phyloP scores from a whole-genome alignment of 2,329 filamentous ascomycete genomes.

The Epichloe gansuensis region DNA sequence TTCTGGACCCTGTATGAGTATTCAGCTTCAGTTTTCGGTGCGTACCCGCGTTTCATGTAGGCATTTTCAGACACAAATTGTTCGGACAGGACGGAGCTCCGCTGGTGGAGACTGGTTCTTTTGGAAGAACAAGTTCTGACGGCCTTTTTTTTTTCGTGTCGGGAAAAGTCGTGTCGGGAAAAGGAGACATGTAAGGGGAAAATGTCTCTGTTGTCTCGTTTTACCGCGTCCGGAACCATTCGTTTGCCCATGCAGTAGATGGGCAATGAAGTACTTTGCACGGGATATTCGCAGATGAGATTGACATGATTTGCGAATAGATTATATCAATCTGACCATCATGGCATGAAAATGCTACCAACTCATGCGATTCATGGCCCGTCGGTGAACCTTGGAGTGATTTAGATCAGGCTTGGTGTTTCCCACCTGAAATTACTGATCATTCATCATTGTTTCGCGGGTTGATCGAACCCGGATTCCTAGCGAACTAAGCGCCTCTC shows the following conservation, averaged over 20 bases:
- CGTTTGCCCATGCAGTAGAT: no score
- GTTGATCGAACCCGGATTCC: neutral
- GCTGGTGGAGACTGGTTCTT: neutral
- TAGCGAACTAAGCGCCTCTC: neutral
- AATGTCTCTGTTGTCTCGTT: no score
- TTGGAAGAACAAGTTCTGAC: neutral
- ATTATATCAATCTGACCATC: no score
- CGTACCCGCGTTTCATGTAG: neutral
- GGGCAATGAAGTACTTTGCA: neutral
- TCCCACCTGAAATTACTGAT: neutral
- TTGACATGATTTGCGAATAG: neutral
- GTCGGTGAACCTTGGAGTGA: neutral
- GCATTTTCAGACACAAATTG: neutral
- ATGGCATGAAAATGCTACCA: neutral
- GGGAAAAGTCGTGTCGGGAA: no score
- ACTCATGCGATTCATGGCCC: neutral
- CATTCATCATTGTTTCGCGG: neutral
- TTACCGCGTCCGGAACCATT: no score
- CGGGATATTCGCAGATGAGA: neutral
- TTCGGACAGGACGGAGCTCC: neutral
- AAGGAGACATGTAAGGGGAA: no score
- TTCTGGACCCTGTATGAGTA: neutral
- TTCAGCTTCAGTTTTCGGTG: neutral
- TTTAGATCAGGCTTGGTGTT: neutral
- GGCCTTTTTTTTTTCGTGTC: no score